Conservation (phyloP, 805 yeast species). For the Nakazawaea holstii region DNA sequence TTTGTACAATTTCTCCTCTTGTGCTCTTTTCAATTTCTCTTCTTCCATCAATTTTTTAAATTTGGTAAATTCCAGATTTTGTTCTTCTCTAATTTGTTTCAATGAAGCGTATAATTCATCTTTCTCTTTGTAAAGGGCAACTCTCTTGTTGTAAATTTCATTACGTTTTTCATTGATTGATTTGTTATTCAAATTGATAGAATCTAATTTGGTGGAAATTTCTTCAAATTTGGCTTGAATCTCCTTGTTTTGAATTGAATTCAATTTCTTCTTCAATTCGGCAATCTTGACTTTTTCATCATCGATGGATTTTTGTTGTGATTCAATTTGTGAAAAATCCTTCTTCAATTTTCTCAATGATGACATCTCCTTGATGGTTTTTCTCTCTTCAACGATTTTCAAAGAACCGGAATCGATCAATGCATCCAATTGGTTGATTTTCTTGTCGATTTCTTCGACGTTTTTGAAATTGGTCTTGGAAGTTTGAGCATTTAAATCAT, state of each 20-base stretch:
- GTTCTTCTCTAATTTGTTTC: slow-evolving; percentile 65
- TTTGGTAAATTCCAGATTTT: slow-evolving; percentile 67
- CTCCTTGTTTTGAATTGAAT: slow-evolving; percentile 53
- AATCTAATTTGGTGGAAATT: slow-evolving; percentile 65
- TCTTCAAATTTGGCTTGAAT: slow-evolving; percentile 63
- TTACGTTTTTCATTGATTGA: slow-evolving; percentile 62
- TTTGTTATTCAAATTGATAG: slow-evolving; percentile 55
- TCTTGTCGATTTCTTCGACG: slow-evolving; percentile 63
- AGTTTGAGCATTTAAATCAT: slow-evolving; percentile 67
- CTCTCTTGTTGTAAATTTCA: slow-evolving; percentile 57
- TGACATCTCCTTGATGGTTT: slow-evolving; percentile 78
- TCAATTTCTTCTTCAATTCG: slow-evolving; percentile 65
- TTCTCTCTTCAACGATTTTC: slow-evolving; percentile 87
- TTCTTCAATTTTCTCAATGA: slow-evolving; percentile 74
- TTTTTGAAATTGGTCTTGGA: slow-evolving; percentile 66
- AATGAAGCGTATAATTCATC: slow-evolving; percentile 65
- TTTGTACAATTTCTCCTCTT: slow-evolving; percentile 52
- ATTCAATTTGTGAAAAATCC: slow-evolving; percentile 69
- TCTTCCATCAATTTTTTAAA: slow-evolving; percentile 64
- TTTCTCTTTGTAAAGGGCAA: slow-evolving; percentile 58
- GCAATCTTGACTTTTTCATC: slow-evolving; percentile 70
- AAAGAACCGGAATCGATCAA: slow-evolving; percentile 73
- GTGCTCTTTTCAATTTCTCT: slow-evolving; percentile 63
- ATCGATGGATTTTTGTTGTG: slow-evolving; percentile 75
- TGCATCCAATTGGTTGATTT: slow-evolving; percentile 62